phyloP scores from a whole-genome alignment of 108 stramenopile species.

The Discostella pseudostelligera region DNA sequence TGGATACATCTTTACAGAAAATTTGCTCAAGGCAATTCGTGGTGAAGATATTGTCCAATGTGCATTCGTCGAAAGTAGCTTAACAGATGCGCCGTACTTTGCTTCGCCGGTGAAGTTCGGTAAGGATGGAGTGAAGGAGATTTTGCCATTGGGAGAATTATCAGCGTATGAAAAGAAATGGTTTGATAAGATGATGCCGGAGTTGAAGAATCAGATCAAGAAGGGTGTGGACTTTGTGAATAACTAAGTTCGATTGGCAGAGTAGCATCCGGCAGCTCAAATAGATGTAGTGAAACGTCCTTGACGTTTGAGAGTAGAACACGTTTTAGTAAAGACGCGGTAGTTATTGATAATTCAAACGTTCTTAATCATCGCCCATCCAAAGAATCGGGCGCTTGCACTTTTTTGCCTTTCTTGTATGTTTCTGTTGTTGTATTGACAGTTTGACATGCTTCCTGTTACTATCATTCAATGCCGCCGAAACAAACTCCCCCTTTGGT shows the following conservation, averaged over 20 bases:
- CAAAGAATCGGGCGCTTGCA: background rate
- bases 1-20: conserved; percentile 91
- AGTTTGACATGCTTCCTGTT: conserved; percentile 13
- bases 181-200: conserved; percentile 96
- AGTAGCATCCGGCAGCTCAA: background rate
- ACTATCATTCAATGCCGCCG: conserved; percentile 8
- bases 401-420: background rate
- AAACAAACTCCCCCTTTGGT: conserved; percentile 8
- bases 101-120: conserved; percentile 94
- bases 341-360: no score
- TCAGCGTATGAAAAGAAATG: conserved; percentile 91
- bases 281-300: background rate
- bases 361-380: no score
- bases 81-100: conserved; percentile 96
- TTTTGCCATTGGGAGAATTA: conserved; percentile 84
- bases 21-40: conserved; percentile 89
- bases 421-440: conserved; percentile 6
- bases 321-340: no score
- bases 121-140: conserved; percentile 91
- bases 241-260: background rate
- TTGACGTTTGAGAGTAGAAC: background rate
- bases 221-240: conserved; percentile 97
- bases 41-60: conserved; percentile 93
- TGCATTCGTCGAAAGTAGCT: conserved; percentile 89
- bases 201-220: conserved; percentile 93